A percentile compares a stretch with the other conserved stretches of the same genome.
Evolutionary conservation across 1,284 basidiomycete genomes (phyloP).

Genomic region (Veloboletus limbatus): DNA sequence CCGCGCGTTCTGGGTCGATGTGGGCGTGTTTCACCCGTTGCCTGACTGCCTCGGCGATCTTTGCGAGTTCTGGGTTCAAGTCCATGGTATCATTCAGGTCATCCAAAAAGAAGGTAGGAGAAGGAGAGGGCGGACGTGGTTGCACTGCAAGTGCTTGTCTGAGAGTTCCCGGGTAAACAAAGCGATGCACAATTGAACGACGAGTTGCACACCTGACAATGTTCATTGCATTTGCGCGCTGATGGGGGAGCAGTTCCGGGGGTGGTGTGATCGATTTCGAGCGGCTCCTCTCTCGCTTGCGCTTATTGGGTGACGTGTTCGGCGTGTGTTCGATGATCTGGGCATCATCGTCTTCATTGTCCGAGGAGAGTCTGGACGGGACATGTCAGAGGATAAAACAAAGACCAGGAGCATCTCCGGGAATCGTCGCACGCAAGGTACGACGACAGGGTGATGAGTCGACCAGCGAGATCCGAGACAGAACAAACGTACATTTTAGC

Average conservation of each 20-base stretch:
- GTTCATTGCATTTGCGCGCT: conserved; percentile 50
- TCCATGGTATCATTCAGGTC: conserved; percentile 49
- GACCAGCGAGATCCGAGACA: no score
- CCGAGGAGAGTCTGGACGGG: conserved; percentile 38
- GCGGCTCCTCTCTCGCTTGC: conserved; percentile 51
- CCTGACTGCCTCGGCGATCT: conserved; percentile 44
- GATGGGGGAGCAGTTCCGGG: conserved; percentile 51
- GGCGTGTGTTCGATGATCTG: conserved; percentile 35
- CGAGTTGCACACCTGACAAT: conserved; percentile 50
- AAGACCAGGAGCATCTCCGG: no score
- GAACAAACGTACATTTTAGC: conserved; percentile 32
- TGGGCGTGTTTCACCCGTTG: conserved; percentile 17
- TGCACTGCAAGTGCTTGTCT: conserved; percentile 46
- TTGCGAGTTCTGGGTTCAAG: conserved; percentile 59
- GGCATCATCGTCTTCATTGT: conserved; percentile 48
- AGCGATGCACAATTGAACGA: neutral
- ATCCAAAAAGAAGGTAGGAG: conserved; percentile 44
- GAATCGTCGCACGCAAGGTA: no score
- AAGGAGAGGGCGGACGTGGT: conserved; percentile 44
- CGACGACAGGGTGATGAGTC: no score
- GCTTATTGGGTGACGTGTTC: conserved; percentile 30
- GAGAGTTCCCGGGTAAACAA: conserved; percentile 15
- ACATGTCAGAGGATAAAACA: conserved; percentile 11
- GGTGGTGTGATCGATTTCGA: conserved; percentile 74
- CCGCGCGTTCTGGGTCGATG: conserved; percentile 24